Evolutionary conservation across 1,284 basidiomycete genomes (phyloP), one percentile per base, ranked within the genome.

Genomic region (Neonothopanus nambi): DNA sequence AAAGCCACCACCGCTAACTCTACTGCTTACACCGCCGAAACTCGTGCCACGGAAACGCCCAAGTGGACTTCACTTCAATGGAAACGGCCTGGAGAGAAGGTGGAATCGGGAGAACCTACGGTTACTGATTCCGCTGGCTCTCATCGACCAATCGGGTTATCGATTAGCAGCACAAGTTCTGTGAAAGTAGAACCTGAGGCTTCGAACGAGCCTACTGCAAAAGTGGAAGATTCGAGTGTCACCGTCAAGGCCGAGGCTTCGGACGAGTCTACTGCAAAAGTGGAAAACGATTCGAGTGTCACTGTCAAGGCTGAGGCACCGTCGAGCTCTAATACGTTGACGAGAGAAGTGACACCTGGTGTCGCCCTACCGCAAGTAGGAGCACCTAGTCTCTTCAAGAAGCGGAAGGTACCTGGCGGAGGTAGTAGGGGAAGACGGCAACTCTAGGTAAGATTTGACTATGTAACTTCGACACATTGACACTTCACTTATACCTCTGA

Each of bases 381-480:
- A 23, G 47, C 36, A 18, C 39, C 60, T 20, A 48, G 43, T 50
- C n/a, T 74, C 18, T 76, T 77, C 60, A 72, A 72, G 56, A 76
- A 74, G 57, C 70, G 75, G 40, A 75, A 70, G 59, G 56, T 61
- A 6, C 70, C 68, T 11, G 46, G 58, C 13, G 68, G 66, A 23
- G 65, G 67, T n/a, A 65, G 60, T 3, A 67, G 67, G 13, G 30
- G 30, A 33, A 33, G 8, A 33, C 30, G 30, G 13, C 30, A 33
- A 13, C 30, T 33, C 9, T 33, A 33, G 30, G 30, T 33, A 33
- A 33, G 13, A 3, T 33, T n/a, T n/a, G n/a, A n/a, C n/a, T n/a
- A n/a, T n/a, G n/a, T n/a, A n/a, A n/a, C n/a, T n/a, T n/a, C n/a
- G n/a, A n/a, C n/a, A n/a, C n/a, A n/a, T n/a, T n/a, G n/a, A n/a